These are phyloP conservation scores for Fagus sylvatica DNA, from an alignment of 306 rosid species.

Conservation along the genomic window DNA sequence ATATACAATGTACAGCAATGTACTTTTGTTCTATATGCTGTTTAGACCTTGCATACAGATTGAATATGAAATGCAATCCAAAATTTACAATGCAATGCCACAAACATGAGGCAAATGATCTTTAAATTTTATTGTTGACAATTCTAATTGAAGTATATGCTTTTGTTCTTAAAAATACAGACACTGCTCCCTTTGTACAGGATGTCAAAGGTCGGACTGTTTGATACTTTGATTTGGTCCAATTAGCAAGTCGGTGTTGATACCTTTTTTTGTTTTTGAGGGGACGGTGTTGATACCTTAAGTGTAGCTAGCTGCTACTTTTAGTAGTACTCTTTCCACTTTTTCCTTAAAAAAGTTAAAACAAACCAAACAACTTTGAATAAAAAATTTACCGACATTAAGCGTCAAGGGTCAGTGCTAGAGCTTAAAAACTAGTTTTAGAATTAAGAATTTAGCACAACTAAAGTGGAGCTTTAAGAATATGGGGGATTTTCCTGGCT, in stretches of 20 bases:
- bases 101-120: not conserved
- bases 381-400: slow-evolving; percentile 31
- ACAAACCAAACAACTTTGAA: slow-evolving; percentile 1
- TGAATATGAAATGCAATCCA: too few relatives aligned
- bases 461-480: not conserved
- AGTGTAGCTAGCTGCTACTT: not conserved
- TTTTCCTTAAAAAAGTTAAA: slow-evolving; percentile 18
- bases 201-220: slow-evolving; percentile 33
- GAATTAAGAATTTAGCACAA: slow-evolving; percentile 15
- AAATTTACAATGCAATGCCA: not conserved
- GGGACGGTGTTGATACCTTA: slow-evolving; percentile 40
- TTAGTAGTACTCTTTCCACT: not conserved
- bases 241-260: slow-evolving; percentile 44
- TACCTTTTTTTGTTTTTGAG: too few relatives aligned
- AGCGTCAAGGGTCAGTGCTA: slow-evolving; percentile 30
- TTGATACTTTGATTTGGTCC: slow-evolving; percentile 12
- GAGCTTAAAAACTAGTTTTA: not conserved
- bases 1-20: too few relatives aligned
- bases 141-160: not conserved
- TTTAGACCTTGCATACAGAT: too few relatives aligned
- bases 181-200: slow-evolving; percentile 38
- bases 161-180: slow-evolving; percentile 25
- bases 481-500: slow-evolving; percentile 7
- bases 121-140: not conserved
- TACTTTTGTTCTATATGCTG: too few relatives aligned